Conservation (phyloP, 2,329 filamentous ascomycete genomes). For the Sporothrix brunneoviolacea region DNA sequence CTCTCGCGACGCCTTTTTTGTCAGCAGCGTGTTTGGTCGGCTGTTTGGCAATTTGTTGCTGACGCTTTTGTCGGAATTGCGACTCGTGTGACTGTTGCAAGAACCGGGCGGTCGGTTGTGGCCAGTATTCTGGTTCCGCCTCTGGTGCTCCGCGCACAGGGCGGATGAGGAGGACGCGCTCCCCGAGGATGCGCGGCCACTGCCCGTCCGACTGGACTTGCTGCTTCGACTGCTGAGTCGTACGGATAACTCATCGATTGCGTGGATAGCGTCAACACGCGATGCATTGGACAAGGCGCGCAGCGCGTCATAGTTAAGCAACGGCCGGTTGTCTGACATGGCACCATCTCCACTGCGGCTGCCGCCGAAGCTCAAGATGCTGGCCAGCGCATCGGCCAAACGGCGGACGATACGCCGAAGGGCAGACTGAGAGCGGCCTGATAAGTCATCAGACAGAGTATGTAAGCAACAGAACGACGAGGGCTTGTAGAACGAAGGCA, state of each 20-base stretch:
- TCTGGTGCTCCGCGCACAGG: no score
- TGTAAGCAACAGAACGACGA: slow-evolving; percentile 4
- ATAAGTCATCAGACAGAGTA: not conserved
- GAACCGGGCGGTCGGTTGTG: no score
- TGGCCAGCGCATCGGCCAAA: slow-evolving; percentile 36
- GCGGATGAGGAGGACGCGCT: no score
- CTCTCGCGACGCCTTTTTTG: not conserved
- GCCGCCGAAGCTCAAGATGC: slow-evolving; percentile 30
- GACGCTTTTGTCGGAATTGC: not conserved
- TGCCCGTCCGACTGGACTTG: not conserved
- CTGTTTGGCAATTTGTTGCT: no score
- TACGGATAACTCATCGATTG: slow-evolving; percentile 42
- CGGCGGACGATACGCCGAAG: slow-evolving; percentile 36
- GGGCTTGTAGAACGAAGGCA: no score
- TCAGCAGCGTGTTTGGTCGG: no score
- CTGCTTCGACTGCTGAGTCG: slow-evolving; percentile 21
- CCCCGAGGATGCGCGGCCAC: slow-evolving; percentile 1
- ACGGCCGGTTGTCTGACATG: slow-evolving; percentile 17
- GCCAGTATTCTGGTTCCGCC: no score
- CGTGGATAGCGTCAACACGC: slow-evolving; percentile 39
- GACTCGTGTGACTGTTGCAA: not conserved
- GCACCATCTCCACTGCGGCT: slow-evolving; percentile 14
- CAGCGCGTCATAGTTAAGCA: slow-evolving; percentile 41
- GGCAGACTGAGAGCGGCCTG: slow-evolving; percentile 33
- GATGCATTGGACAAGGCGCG: slow-evolving; percentile 41